Percentiles rank a stretch among this genome's conserved stretches.
These are phyloP conservation scores for Cymodocea nodosa DNA, from an alignment of 116 monocot species.

Conservation along the genomic window DNA sequence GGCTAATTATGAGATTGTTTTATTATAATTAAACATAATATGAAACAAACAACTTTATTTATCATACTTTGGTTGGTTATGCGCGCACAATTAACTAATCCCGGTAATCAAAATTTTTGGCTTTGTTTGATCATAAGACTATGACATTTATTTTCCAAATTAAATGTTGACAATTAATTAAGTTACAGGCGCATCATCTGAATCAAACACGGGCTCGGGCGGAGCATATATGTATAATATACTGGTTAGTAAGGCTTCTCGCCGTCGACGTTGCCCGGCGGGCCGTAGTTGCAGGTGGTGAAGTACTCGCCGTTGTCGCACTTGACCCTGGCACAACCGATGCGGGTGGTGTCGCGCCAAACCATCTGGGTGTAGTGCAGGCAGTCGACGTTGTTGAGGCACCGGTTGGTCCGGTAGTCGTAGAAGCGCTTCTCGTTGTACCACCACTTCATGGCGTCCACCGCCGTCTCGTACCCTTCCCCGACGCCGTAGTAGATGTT, in stretches of 20 bases:
- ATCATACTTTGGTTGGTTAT: too few relatives aligned
- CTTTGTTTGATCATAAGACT: too few relatives aligned
- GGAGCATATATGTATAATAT: too few relatives aligned
- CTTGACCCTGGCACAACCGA: conserved; percentile 15
- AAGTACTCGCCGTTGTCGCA: conserved; percentile 8
- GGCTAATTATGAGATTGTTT: too few relatives aligned
- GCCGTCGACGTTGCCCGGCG: conserved; percentile 25
- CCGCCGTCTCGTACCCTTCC: not conserved
- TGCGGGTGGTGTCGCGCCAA: conserved; percentile 8
- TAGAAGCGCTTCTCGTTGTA: conserved; percentile 18
- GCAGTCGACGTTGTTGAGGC: conserved; percentile 10
- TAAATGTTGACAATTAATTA: too few relatives aligned
- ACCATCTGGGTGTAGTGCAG: conserved; percentile 32
- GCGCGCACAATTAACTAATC: too few relatives aligned
- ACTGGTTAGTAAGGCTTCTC: conserved; percentile 8
- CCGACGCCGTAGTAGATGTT: conserved; percentile 22
- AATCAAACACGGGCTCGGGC: too few relatives aligned
- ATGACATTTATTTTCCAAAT: too few relatives aligned
- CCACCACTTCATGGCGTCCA: conserved; percentile 20
- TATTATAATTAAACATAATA: too few relatives aligned
- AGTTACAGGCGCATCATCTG: too few relatives aligned
- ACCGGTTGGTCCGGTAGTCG: conserved; percentile 11
- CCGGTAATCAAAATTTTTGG: too few relatives aligned
- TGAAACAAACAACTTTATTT: too few relatives aligned
- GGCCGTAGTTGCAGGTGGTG: conserved; percentile 23